Evolutionary conservation across 1,139 yeast species (phyloP).

Genomic region (Eremothecium sinecaudum): DNA sequence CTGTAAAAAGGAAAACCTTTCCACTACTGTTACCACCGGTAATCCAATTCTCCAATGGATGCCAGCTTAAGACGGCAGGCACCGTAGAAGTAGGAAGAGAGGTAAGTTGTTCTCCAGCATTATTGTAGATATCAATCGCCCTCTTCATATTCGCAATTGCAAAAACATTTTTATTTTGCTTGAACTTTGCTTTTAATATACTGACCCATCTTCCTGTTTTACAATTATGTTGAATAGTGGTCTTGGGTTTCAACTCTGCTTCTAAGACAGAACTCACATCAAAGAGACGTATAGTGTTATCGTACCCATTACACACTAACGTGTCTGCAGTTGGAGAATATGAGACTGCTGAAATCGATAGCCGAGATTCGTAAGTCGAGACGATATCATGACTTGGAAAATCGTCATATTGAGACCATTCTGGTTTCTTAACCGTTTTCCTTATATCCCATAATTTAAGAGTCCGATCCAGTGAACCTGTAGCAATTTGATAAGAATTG

Average conservation of each 20-base stretch:
- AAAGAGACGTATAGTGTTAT: slow-evolving; percentile 62
- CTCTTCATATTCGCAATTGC: slow-evolving; percentile 90
- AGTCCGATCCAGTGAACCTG: slow-evolving; percentile 81
- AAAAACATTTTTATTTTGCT: slow-evolving; percentile 69
- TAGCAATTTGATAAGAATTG: slow-evolving; percentile 52
- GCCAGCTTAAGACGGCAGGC: slow-evolving; percentile 80
- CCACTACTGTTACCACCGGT: slow-evolving; percentile 95
- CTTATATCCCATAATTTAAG: slow-evolving; percentile 82
- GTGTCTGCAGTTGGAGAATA: slow-evolving; percentile 66
- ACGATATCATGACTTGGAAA: slow-evolving; percentile 30
- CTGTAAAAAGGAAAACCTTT: slow-evolving; percentile 55
- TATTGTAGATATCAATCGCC: slow-evolving; percentile 69
- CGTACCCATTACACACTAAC: slow-evolving; percentile 87
- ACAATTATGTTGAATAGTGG: slow-evolving; percentile 73
- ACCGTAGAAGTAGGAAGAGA: slow-evolving; percentile 71
- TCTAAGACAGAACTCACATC: slow-evolving; percentile 31
- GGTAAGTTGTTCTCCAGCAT: slow-evolving; percentile 67
- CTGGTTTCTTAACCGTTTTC: slow-evolving; percentile 37
- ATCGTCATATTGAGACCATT: slow-evolving; percentile 40
- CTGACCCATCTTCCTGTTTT: slow-evolving; percentile 97
- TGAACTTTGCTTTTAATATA: slow-evolving; percentile 77
- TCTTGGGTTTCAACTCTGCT: slow-evolving; percentile 41
- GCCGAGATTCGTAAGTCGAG: slow-evolving; percentile 60
- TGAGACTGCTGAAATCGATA: slow-evolving; percentile 77
- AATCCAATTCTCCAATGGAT: slow-evolving; percentile 80